These are phyloP conservation scores for Gaeumannomyces tritici DNA, from an alignment of 2,329 filamentous ascomycete genomes.

Conservation along the genomic window DNA sequence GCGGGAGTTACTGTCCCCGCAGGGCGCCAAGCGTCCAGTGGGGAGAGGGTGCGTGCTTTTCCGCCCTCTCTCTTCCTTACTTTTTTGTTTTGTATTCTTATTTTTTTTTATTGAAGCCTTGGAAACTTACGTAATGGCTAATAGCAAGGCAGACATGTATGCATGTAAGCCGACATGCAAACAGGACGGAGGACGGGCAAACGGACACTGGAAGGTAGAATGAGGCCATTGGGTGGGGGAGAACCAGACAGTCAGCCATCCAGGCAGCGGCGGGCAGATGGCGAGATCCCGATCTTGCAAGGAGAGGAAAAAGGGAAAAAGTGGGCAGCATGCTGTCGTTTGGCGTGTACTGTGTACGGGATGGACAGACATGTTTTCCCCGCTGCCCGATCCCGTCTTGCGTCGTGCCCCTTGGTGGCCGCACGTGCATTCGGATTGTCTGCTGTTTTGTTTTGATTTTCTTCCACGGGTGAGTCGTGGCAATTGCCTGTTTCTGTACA, in stretches of 20 bases:
- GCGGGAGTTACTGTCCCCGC: background rate
- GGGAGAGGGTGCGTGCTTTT: background rate
- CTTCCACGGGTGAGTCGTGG: too few species aligned
- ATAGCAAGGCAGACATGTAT: background rate
- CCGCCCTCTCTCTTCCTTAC: too few species aligned
- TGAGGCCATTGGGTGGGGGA: background rate
- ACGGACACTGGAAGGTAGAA: too few species aligned
- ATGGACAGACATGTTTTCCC: background rate
- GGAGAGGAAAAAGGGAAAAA: background rate
- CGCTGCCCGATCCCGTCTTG: background rate
- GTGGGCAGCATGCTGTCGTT: background rate
- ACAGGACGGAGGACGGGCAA: too few species aligned
- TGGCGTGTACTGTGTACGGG: too few species aligned
- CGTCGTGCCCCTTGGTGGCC: too few species aligned
- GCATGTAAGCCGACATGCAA: background rate
- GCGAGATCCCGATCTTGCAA: background rate
- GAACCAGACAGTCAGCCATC: too few species aligned
- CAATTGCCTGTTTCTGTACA: too few species aligned
- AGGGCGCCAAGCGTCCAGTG: too few species aligned
- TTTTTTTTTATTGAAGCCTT: background rate
- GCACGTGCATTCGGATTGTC: background rate
- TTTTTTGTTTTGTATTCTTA: background rate
- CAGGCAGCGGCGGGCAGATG: background rate
- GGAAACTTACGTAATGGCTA: background rate
- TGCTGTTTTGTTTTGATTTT: background rate